Evolutionary conservation across 129 eudicot species (phyloP).

Genomic region (Pulicaria dysenterica): DNA sequence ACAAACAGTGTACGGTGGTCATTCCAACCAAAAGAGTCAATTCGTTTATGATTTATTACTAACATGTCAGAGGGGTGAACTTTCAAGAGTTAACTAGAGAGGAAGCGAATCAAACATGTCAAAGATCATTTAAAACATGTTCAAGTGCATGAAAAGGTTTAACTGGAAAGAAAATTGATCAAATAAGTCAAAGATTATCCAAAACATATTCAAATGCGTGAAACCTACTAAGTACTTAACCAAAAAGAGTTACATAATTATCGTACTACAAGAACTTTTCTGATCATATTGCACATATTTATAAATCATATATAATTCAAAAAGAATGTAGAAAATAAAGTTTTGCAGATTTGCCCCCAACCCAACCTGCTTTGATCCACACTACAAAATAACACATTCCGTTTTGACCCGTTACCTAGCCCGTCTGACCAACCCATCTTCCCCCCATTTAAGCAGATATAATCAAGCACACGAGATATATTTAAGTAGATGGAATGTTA

Average conservation of each 20-base stretch:
- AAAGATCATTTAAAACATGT: neutral
- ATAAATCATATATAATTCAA: too few relatives aligned
- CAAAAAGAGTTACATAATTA: neutral
- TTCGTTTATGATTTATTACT: neutral
- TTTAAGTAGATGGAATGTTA: slow-evolving; percentile 2
- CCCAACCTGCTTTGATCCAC: neutral
- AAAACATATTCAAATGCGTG: neutral
- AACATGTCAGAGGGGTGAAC: neutral
- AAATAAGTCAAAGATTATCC: neutral
- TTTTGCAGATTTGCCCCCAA: neutral
- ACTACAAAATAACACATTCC: neutral
- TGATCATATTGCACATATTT: too few relatives aligned
- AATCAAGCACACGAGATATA: neutral
- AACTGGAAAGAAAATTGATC: neutral
- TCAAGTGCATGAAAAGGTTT: neutral
- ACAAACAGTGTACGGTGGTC: neutral
- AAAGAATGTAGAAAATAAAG: too few relatives aligned
- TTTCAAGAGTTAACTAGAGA: neutral
- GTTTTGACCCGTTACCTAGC: neutral
- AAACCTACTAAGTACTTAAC: neutral
- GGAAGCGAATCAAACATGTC: neutral
- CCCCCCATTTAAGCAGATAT: neutral
- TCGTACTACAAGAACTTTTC: neutral
- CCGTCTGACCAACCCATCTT: neutral
- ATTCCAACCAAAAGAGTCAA: neutral